Conservation (phyloP, 148 eudicot species). For the Vaccinium vitisidaea region DNA sequence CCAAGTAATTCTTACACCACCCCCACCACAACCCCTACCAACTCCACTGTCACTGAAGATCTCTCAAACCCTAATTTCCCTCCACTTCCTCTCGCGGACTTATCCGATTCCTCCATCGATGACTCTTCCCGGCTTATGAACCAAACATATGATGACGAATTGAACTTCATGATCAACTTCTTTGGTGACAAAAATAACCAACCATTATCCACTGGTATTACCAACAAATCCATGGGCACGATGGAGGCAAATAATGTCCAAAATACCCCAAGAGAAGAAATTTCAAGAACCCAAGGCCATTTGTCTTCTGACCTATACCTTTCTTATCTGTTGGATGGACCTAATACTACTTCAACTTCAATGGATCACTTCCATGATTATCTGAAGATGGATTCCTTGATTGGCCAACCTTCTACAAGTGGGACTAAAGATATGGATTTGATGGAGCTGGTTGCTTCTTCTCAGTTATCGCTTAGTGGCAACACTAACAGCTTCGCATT, state of each 20-base stretch:
- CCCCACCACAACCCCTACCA: conserved; percentile 15
- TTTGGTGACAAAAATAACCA: conserved; percentile 25
- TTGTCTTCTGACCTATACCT: conserved; percentile 27
- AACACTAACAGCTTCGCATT: background rate
- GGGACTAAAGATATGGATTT: conserved; percentile 55
- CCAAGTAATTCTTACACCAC: background rate
- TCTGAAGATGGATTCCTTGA: conserved; percentile 11
- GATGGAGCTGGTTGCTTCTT: conserved; percentile 49
- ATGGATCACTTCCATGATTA: conserved; percentile 5
- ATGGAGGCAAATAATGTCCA: background rate
- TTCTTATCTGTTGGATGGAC: conserved; percentile 33
- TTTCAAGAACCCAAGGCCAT: background rate
- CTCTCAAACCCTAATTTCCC: conserved; percentile 6
- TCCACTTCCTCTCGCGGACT: conserved; percentile 1
- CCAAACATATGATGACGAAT: conserved; percentile 43
- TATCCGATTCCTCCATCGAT: conserved; percentile 23
- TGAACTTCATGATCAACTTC: conserved; percentile 41
- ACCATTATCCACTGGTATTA: background rate
- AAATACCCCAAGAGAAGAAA: conserved; percentile 10
- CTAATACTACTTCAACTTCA: conserved; percentile 9
- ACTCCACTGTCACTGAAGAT: conserved; percentile 22
- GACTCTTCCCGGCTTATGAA: conserved; percentile 28
- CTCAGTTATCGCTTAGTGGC: conserved; percentile 22
- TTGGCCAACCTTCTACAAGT: background rate
- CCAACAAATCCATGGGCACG: background rate